Percentiles rank a stretch among this genome's conserved stretches.
Evolutionary conservation across 768 basidiomycete genomes (phyloP).

Genomic region (Kockovaella imperatae): DNA sequence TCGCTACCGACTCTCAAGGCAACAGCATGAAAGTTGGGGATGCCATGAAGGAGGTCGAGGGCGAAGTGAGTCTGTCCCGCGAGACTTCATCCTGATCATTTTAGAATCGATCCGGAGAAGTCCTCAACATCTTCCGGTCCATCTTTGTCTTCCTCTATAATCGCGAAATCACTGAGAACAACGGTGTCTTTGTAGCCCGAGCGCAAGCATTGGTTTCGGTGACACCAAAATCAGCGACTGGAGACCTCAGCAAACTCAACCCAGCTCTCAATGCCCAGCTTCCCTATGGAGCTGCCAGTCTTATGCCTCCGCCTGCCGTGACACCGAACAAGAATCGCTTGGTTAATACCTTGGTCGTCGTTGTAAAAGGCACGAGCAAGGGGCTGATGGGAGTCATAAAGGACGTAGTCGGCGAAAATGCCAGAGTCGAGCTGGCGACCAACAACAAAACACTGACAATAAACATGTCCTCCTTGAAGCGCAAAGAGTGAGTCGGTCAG

Average conservation of each 20-base stretch:
- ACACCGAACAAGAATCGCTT: slow-evolving; percentile 51
- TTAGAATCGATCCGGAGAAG: slow-evolving; percentile 75
- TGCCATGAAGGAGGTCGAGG: slow-evolving; percentile 83
- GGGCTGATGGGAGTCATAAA: slow-evolving; percentile 87
- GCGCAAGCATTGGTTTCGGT: slow-evolving; percentile 72
- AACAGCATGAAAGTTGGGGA: slow-evolving; percentile 81
- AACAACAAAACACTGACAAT: slow-evolving; percentile 84
- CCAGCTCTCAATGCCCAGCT: slow-evolving; percentile 53
- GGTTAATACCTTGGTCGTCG: slow-evolving; percentile 67
- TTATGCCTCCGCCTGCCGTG: slow-evolving; percentile 30
- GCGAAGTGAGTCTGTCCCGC: slow-evolving; percentile 67
- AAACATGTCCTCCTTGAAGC: slow-evolving; percentile 67
- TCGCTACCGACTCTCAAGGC: slow-evolving; percentile 82
- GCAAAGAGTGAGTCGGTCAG: slow-evolving; percentile 57
- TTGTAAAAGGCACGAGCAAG: slow-evolving; percentile 82
- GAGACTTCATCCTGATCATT: slow-evolving; percentile 8
- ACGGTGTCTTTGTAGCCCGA: slow-evolving; percentile 88
- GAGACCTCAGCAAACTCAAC: slow-evolving; percentile 87
- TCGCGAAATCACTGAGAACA: slow-evolving; percentile 79
- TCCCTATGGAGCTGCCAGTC: slow-evolving; percentile 31
- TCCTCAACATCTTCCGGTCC: slow-evolving; percentile 89
- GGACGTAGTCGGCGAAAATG: slow-evolving; percentile 79
- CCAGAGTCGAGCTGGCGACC: slow-evolving; percentile 81
- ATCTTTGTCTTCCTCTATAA: slow-evolving; percentile 91
- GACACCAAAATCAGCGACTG: slow-evolving; percentile 67